Conservation (phyloP, 345 rosid species). For the Lepidium sativum region DNA sequence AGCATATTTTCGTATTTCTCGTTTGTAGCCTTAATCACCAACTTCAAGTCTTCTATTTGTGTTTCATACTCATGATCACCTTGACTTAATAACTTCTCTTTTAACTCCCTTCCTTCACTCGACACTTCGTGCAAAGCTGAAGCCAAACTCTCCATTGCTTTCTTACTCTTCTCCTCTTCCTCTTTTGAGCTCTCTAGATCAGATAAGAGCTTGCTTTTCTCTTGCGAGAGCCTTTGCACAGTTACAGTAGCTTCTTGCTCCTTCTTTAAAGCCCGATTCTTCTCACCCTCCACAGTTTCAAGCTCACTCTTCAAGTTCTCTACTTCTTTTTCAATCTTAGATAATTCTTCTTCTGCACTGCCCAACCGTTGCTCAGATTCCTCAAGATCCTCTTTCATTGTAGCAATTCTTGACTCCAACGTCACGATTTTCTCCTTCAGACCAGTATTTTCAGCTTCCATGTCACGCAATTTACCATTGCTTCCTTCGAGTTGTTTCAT, state of each 20-base stretch:
- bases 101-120: conserved; percentile 78
- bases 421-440: conserved; percentile 67
- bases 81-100: conserved; percentile 68
- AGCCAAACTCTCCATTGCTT: conserved; percentile 96
- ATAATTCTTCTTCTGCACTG: conserved; percentile 41
- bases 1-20: conserved; percentile 80
- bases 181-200: conserved; percentile 64
- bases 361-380: conserved; percentile 40
- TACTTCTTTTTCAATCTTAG: conserved; percentile 35
- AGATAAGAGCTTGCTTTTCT: conserved; percentile 60
- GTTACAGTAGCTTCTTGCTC: conserved; percentile 74
- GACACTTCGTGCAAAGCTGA: conserved; percentile 94
- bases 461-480: conserved; percentile 62
- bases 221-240: conserved; percentile 59
- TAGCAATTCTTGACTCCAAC: conserved; percentile 61
- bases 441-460: conserved; percentile 46
- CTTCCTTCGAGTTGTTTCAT: conserved; percentile 76
- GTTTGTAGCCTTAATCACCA: conserved; percentile 68
- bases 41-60: conserved; percentile 64
- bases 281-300: conserved; percentile 60
- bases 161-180: conserved; percentile 94
- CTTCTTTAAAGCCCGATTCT: conserved; percentile 53
- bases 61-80: conserved; percentile 69
- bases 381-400: conserved; percentile 62
- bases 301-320: conserved; percentile 52